A percentile compares a stretch with the other conserved stretches of the same genome.
Evolutionary conservation across 108 stramenopile species (phyloP).

Genomic region (Conticribra weissflogii): DNA sequence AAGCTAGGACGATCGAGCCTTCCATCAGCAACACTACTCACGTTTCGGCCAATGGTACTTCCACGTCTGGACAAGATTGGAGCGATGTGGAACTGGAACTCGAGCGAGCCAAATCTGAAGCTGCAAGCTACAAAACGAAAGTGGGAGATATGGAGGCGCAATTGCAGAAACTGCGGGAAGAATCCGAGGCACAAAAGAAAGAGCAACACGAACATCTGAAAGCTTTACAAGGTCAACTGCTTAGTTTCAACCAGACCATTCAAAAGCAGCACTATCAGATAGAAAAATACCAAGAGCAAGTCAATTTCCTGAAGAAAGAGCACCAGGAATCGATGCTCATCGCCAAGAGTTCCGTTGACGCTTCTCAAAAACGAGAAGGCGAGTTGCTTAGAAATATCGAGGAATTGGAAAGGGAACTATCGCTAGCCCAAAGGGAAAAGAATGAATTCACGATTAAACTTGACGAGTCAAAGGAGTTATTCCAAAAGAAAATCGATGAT

Average conservation of each 20-base stretch:
- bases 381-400: conserved; percentile 31
- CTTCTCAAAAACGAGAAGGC: conserved; percentile 30
- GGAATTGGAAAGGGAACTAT: conserved; percentile 39
- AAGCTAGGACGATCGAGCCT: background rate
- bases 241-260: conserved; percentile 36
- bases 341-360: conserved; percentile 42
- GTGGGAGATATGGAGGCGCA: too few species aligned
- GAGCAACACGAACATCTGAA: conserved; percentile 32
- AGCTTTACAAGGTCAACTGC: conserved; percentile 26
- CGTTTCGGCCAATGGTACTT: background rate
- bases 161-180: background rate
- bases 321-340: conserved; percentile 40
- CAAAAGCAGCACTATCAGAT: conserved; percentile 25
- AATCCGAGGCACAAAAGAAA: background rate
- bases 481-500: background rate
- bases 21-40: background rate
- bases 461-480: background rate
- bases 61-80: conserved; percentile 17
- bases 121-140: too few species aligned
- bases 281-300: conserved; percentile 8
- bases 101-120: too few species aligned
- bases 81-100: too few species aligned
- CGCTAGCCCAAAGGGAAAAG: conserved; percentile 1
- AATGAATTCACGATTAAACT: background rate
- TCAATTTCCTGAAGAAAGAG: conserved; percentile 3